Evolutionary conservation across 1,284 basidiomycete genomes (phyloP), one percentile per base, ranked within the genome.

Genomic region (Rhodofomes roseus): DNA sequence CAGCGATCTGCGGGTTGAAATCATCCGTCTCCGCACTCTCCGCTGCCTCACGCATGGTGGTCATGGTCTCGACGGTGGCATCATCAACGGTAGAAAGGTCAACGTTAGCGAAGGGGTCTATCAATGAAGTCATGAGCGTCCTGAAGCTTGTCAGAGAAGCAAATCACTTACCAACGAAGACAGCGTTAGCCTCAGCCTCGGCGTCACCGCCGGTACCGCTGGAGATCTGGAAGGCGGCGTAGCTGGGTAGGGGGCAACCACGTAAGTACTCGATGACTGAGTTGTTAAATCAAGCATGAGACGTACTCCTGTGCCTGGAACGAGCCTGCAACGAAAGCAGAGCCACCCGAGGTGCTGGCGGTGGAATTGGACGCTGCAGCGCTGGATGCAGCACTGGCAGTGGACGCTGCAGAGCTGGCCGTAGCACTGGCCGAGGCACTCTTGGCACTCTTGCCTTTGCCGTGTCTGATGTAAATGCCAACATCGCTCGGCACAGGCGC

Each of bases 221-320:
- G 2, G 78, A 80, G 58, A 81, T 81, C 67, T 81, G 79, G 76
- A 81, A 79, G 40, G 72, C 69, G 23, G 72, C 68, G 60, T 79
- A 79, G 63, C 76, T 78, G 25, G 16, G 22, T 2, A 43, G 9
- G 39, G 43, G 12, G 20, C n/a, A 23, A 16, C n/a, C n/a, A n/a
- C n/a, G 9, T 34, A 11, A 34, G 31, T 11, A 34, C 31, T 4
- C 11, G 20, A 41, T 25, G 22, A 20, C 18, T 44, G n/a, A 41
- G 34, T 29, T 23, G 16, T 23, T 22, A 31, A n/a, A 6, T 18
- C n/a, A 4, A 52, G 36, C 12, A 22, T 14, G 20, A 4, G 14
- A 25, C 54, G 23, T 16, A 55, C 54, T n/a, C 39, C 14, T 27
- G 54, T 16, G 23, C 11, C 39, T 1, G 1, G 39, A 55, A 55